Conservation (phyloP, 345 rosid genomes). For the Eucalyptus microcorys region DNA sequence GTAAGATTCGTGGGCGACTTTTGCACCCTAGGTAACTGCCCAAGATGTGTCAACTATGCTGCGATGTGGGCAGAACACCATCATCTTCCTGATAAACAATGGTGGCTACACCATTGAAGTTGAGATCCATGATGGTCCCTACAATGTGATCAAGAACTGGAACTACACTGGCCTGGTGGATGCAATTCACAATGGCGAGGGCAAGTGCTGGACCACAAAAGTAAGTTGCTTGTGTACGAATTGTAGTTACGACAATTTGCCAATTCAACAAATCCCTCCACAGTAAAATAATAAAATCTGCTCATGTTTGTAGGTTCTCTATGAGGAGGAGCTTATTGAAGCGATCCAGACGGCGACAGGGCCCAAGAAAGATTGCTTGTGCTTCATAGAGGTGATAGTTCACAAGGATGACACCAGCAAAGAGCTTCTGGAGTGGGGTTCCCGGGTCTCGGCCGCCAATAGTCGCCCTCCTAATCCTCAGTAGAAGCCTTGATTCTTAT, state of each 20-base stretch:
- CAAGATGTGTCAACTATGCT: constrained; percentile 78
- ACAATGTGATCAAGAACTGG: constrained; percentile 87
- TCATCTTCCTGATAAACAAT: constrained; percentile 72
- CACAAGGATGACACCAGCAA: constrained; percentile 88
- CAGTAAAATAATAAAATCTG: background rate
- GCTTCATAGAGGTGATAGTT: constrained; percentile 67
- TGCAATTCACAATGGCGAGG: constrained; percentile 68
- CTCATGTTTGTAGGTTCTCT: constrained; percentile 22
- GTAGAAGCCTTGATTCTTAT: background rate
- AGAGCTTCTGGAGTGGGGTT: constrained; percentile 76
- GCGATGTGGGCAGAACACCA: constrained; percentile 44
- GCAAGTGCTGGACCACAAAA: constrained; percentile 82
- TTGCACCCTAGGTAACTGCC: constrained; percentile 41
- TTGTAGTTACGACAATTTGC: background rate
- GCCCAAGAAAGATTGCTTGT: constrained; percentile 46
- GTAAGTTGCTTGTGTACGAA: constrained; percentile 5
- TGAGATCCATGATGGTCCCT: constrained; percentile 81
- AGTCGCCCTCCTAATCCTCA: constrained; percentile 74
- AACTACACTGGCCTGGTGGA: constrained; percentile 66
- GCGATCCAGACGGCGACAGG: constrained; percentile 46
- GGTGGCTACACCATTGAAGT: constrained; percentile 84
- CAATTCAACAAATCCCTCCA: background rate
- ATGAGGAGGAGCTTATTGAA: constrained; percentile 54
- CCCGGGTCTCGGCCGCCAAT: constrained; percentile 68
- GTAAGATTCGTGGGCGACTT: background rate